Conservation (phyloP, 2,329 filamentous ascomycete genomes). For the Fusarium goolgardi region DNA sequence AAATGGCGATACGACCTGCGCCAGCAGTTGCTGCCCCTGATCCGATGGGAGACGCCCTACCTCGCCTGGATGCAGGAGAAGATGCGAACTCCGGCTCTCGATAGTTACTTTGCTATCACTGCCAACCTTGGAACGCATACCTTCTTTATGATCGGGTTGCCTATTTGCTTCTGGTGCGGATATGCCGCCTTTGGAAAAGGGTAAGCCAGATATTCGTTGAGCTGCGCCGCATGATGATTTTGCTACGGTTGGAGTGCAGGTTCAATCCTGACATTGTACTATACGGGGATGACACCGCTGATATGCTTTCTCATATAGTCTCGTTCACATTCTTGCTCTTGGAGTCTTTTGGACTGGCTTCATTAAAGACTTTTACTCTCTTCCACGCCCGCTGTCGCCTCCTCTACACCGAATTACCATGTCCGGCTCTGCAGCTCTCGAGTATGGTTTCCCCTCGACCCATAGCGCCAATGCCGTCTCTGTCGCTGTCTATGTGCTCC, state of each 20-base stretch:
- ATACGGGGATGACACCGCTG: constrained; percentile 23
- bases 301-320: constrained; percentile 54
- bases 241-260: not conserved
- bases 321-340: constrained; percentile 79
- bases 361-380: constrained; percentile 91
- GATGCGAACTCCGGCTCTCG: constrained; percentile 83
- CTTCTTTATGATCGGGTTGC: constrained; percentile 96
- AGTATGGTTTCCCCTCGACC: constrained; percentile 97
- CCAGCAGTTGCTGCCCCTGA: constrained; percentile 82
- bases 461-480: constrained; percentile 98
- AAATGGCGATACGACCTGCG: constrained; percentile 89
- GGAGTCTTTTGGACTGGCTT: constrained; percentile 92
- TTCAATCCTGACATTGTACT: not conserved
- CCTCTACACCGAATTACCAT: constrained; percentile 95
- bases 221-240: constrained; percentile 22
- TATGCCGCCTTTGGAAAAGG: constrained; percentile 86
- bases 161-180: constrained; percentile 97
- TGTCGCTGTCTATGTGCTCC: constrained; percentile 85
- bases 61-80: constrained; percentile 86
- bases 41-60: constrained; percentile 95
- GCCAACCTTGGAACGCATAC: constrained; percentile 98
- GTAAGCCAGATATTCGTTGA: constrained; percentile 63
- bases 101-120: constrained; percentile 96
- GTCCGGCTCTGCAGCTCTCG: constrained; percentile 93
- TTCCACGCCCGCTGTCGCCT: constrained; percentile 91